Conservation (phyloP, 768 basidiomycete species). For the Boletus tylopilopsis region DNA sequence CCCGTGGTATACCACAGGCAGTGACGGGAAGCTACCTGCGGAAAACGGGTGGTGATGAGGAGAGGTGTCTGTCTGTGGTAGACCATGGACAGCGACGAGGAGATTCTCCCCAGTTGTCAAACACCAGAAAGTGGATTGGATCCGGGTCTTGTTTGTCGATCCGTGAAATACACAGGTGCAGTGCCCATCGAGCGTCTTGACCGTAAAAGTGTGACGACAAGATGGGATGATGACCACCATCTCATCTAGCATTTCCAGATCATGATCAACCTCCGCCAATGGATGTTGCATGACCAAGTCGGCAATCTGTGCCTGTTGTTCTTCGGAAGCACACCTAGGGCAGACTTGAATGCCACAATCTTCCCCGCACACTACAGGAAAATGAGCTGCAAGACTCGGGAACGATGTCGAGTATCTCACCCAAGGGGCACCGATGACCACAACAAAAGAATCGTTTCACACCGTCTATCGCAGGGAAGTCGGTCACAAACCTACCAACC, state of each 20-base stretch:
- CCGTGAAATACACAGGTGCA: too few species aligned
- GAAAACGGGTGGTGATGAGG: too few species aligned
- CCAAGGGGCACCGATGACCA: slow-evolving; percentile 65
- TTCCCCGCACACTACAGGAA: slow-evolving; percentile 60
- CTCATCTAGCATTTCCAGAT: slow-evolving; percentile 41
- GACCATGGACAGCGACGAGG: too few species aligned
- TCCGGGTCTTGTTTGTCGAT: too few species aligned
- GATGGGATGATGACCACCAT: slow-evolving; percentile 56
- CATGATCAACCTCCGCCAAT: slow-evolving; percentile 45
- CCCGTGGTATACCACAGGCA: too few species aligned
- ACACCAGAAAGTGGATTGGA: too few species aligned
- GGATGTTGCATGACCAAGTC: slow-evolving; percentile 54
- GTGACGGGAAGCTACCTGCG: too few species aligned
- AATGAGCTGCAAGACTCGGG: background rate
- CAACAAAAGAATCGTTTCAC: slow-evolving; percentile 47
- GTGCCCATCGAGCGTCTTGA: slow-evolving; percentile 65
- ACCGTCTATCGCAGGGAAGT: slow-evolving; percentile 59
- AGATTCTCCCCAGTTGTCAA: too few species aligned
- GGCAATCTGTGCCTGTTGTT: slow-evolving; percentile 42
- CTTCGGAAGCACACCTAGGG: slow-evolving; percentile 41
- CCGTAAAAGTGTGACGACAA: slow-evolving; percentile 65
- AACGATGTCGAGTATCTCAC: slow-evolving; percentile 31
- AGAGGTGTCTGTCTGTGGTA: too few species aligned
- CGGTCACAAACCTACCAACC: slow-evolving; percentile 53
- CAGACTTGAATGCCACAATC: slow-evolving; percentile 55